Base-by-base conservation (phyloP, 345 rosid genomes). In the Gossypium ekmanianum region DNA sequence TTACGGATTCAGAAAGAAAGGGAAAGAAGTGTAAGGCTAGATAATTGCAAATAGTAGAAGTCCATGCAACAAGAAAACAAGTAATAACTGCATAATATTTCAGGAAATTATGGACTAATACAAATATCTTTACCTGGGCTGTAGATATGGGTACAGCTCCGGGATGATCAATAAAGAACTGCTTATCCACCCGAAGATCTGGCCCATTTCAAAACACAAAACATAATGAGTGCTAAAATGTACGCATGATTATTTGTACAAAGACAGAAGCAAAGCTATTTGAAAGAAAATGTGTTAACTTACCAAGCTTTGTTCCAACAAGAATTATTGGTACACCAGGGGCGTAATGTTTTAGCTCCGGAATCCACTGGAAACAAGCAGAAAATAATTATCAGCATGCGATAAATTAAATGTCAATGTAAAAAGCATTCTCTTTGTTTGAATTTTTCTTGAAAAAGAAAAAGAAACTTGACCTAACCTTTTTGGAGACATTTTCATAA, bases 261-360 rank as follows among this genome's bases (percentile, higher is more conserved):
- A 34, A 5, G 41, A 34, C 41, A 34, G 41, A 34, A 34, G 41
- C 41, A 34, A 34, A 34, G 41, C 7, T 34, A 34, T 34, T 5
- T 22, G 7, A 20, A 20, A 44, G 24, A 73, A 59, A 45, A 20
- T 57, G 9, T 20, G 10, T 18, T 9, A 55, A 14, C 82, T 81
- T 78, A 95, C 99, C 99, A 79, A 91, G 93, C 88, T 95, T 93
- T 51, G 98, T 91, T 76, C 99, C 99, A 82, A 95, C 97, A 44
- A 95, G 98, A 79, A 93, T 75, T 51, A 91, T 82, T 61, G 97
- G 99, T 63, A 95, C 96, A 77, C 98, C 97, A 62, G 98, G 98
- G 4, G 96, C 97, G 65, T 95, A 93, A 82, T 95, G 99, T 85
- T 85, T 91, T 85, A 93, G 80, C 88, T 95, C 99, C 1, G 99